A percentile compares a stretch with the other conserved stretches of the same genome.
phyloP scores from a whole-genome alignment of 2,329 filamentous ascomycete species.

The Hypoxylon sp. region DNA sequence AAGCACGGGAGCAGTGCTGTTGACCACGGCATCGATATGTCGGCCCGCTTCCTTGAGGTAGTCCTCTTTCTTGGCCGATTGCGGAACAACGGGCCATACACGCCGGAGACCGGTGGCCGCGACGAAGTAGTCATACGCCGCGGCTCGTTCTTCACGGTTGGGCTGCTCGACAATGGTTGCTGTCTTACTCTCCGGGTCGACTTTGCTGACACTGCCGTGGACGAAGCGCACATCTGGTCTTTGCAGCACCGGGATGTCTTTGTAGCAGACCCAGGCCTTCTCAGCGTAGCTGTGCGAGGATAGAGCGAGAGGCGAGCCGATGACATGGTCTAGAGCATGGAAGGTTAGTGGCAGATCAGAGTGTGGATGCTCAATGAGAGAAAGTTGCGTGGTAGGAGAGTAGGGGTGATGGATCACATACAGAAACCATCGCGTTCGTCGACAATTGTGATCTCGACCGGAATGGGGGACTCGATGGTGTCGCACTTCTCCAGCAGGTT shows the following conservation, averaged over 20 bases:
- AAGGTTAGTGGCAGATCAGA: conserved; percentile 24
- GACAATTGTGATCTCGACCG: conserved; percentile 78
- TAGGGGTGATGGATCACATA: conserved; percentile 57
- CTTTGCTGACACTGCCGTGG: conserved; percentile 71
- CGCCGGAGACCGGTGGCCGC: conserved; percentile 77
- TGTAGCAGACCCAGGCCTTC: conserved; percentile 78
- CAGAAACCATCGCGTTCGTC: conserved; percentile 88
- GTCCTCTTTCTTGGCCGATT: conserved; percentile 69
- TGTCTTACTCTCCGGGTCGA: conserved; percentile 71
- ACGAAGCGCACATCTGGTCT: conserved; percentile 71
- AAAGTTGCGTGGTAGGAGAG: background rate
- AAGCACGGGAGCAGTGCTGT: conserved; percentile 70
- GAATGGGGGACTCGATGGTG: conserved; percentile 62
- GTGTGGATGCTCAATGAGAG: background rate
- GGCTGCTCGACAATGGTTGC: conserved; percentile 66
- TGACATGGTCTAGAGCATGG: conserved; percentile 73
- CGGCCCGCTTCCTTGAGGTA: conserved; percentile 72
- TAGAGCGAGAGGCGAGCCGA: conserved; percentile 80
- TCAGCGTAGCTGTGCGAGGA: conserved; percentile 72
- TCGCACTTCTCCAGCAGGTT: conserved; percentile 76
- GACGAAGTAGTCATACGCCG: conserved; percentile 80
- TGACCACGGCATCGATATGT: conserved; percentile 68
- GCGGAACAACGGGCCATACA: conserved; percentile 79
- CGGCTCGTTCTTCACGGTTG: conserved; percentile 57
- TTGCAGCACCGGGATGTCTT: conserved; percentile 75